Evolutionary conservation across 768 basidiomycete species (phyloP).

Genomic region (Exidia glandulosa): DNA sequence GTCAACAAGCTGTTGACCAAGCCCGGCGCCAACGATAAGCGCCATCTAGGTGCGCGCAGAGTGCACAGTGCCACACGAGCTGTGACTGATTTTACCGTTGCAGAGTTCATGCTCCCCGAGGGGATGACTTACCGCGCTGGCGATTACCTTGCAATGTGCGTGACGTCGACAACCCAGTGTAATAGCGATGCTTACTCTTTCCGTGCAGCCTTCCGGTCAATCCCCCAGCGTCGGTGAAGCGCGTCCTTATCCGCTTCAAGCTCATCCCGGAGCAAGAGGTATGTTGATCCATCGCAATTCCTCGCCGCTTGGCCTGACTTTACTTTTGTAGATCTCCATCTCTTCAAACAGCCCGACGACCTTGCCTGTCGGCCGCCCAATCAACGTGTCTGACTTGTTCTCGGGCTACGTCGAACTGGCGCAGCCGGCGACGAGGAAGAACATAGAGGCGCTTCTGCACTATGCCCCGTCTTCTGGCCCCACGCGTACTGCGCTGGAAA

Average conservation of each 20-base stretch:
- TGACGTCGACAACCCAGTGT: neutral
- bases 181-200: neutral
- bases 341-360: constrained; percentile 28
- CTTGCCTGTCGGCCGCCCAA: constrained; percentile 28
- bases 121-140: constrained; percentile 29
- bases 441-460: constrained; percentile 25
- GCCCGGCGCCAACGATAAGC: constrained; percentile 26
- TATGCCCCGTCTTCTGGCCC: constrained; percentile 5
- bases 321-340: constrained; percentile 22
- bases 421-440: constrained; percentile 34
- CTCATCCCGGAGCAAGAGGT: constrained; percentile 31
- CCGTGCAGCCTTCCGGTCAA: constrained; percentile 27
- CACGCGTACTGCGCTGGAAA: constrained; percentile 20
- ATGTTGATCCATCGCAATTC: neutral
- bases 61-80: neutral
- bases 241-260: constrained; percentile 28
- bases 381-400: constrained; percentile 28
- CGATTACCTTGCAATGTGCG: constrained; percentile 37
- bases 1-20: constrained; percentile 30
- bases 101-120: constrained; percentile 31
- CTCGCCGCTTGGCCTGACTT: neutral
- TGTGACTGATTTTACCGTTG: neutral
- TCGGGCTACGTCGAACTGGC: constrained; percentile 37
- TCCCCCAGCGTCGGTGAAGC: constrained; percentile 26
- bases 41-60: constrained; percentile 26